A percentile compares a stretch with the other conserved stretches of the same genome.
These are phyloP conservation scores for Colletotrichum orchidophilum DNA, from an alignment of 2,329 filamentous ascomycete genomes.

Conservation along the genomic window DNA sequence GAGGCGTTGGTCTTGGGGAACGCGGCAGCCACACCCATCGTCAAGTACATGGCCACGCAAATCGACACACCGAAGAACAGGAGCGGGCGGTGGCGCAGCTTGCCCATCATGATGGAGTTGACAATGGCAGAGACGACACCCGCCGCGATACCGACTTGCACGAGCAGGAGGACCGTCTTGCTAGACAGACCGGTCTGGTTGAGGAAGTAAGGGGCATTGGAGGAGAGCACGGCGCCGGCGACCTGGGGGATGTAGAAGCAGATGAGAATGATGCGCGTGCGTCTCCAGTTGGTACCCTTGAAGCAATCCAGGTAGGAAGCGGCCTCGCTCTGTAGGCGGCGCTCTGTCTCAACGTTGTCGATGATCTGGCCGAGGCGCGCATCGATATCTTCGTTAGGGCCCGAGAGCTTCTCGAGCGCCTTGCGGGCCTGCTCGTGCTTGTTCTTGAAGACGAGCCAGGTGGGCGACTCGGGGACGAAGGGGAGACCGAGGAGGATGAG, in stretches of 20 bases:
- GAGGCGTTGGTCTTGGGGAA: constrained; percentile 30
- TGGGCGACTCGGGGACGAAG: constrained; percentile 51
- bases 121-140: constrained; percentile 34
- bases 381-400: constrained; percentile 41
- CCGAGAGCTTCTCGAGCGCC: constrained; percentile 41
- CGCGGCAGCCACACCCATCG: constrained; percentile 37
- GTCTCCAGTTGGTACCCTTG: constrained; percentile 43
- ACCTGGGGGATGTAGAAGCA: constrained; percentile 36
- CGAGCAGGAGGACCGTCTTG: constrained; percentile 35
- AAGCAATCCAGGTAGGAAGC: constrained; percentile 47
- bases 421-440: constrained; percentile 42
- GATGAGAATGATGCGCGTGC: constrained; percentile 41
- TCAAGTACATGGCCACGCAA: constrained; percentile 34
- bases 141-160: constrained; percentile 35
- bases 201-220: constrained; percentile 40
- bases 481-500: constrained; percentile 22
- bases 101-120: constrained; percentile 38
- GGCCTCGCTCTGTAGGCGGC: constrained; percentile 30
- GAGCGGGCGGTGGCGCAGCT: constrained; percentile 36
- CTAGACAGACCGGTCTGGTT: constrained; percentile 36
- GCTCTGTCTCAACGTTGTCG: constrained; percentile 49
- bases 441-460: constrained; percentile 47
- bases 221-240: constrained; percentile 34
- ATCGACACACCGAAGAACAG: constrained; percentile 36
- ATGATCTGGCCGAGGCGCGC: constrained; percentile 49